Evolutionary conservation across 257 asterid genomes (phyloP), one percentile per base, ranked within the genome.

Genomic region (Nicotiana noctiflora): DNA sequence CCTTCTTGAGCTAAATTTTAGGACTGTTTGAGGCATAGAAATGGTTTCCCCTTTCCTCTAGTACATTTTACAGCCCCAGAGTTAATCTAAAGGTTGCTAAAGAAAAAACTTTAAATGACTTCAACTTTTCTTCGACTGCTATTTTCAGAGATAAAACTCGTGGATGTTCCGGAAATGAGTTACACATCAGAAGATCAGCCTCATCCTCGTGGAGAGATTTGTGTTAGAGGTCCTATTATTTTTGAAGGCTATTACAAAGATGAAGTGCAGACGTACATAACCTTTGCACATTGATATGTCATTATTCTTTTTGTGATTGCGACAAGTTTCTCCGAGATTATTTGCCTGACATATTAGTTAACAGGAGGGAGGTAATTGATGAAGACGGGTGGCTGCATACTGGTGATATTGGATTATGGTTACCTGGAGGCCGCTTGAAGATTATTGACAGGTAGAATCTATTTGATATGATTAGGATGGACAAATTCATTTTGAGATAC

Each of bases 391-490:
- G 99, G 99, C 86, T 95, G 87, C 97, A 95, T 84, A 92, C 99
- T 0, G 99, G 99, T 81, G 99, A 95, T 89, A 95, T 95, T 81
- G 99, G 99, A 75, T 85, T 92, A 81, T 95, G 99, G 99, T 85
- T 92, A 75, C 99, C 96, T 29, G 97, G 93, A 65, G 99, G 99
- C 82, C 96, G 97, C 59, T 89, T 95, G 84, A 95, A 89, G 89
- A 95, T 95, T 46, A 93, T 95, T 81, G 99, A 95, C 87, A 90
- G 99, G 99, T 92, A 84, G 81, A 59, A 46, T 72, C 31, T 44
- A 19, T 27, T 11, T 9, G 2, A 2, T 21, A 56, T 57, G 78
- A 72, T 72, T 23, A 72, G 23, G 78, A 23, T 37, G 49, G 60
- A 23, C 21, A 21, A 72, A 57, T 72, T 44, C 14, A 13, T 44